Percentiles rank a stretch among this genome's conserved stretches.
These are phyloP conservation scores for Cokeromyces recurvatus DNA, from an alignment of 371 early-diverging fungal species.

Conservation along the genomic window DNA sequence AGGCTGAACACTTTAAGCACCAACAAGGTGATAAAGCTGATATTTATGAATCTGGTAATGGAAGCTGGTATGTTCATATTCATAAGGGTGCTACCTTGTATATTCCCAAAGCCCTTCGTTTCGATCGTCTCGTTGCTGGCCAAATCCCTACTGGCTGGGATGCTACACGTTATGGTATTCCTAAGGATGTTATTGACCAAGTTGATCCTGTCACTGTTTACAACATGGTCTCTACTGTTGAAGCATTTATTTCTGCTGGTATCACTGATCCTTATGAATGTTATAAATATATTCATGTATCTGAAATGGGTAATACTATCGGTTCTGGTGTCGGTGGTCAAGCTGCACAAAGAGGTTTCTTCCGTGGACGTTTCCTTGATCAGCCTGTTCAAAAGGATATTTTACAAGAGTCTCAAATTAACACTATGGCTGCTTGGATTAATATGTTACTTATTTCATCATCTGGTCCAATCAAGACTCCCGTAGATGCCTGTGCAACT, in stretches of 20 bases:
- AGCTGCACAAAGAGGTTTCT: conserved; percentile 73
- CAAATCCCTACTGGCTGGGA: conserved; percentile 96
- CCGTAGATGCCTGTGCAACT: conserved; percentile 94
- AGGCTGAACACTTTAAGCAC: conserved; percentile 87
- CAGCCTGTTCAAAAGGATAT: conserved; percentile 91
- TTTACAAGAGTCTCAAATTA: conserved; percentile 94
- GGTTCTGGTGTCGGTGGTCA: conserved; percentile 91
- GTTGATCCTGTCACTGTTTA: conserved; percentile 90
- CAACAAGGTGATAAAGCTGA: conserved; percentile 88
- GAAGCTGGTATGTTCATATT: conserved; percentile 77
- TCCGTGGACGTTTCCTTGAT: conserved; percentile 75
- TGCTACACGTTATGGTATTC: conserved; percentile 91
- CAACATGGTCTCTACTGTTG: conserved; percentile 88
- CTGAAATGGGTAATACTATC: conserved; percentile 89
- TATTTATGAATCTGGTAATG: conserved; percentile 61
- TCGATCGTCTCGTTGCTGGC: conserved; percentile 93
- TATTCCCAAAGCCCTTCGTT: conserved; percentile 92
- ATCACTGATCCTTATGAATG: conserved; percentile 97
- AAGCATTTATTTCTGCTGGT: conserved; percentile 89
- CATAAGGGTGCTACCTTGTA: conserved; percentile 86
- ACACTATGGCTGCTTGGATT: conserved; percentile 96
- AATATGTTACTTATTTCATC: conserved; percentile 93
- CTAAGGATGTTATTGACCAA: conserved; percentile 87
- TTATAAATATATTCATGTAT: conserved; percentile 94
- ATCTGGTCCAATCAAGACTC: conserved; percentile 96